Evolutionary conservation across 768 basidiomycete genomes (phyloP).

Genomic region (Cyclocybe cylindracea): DNA sequence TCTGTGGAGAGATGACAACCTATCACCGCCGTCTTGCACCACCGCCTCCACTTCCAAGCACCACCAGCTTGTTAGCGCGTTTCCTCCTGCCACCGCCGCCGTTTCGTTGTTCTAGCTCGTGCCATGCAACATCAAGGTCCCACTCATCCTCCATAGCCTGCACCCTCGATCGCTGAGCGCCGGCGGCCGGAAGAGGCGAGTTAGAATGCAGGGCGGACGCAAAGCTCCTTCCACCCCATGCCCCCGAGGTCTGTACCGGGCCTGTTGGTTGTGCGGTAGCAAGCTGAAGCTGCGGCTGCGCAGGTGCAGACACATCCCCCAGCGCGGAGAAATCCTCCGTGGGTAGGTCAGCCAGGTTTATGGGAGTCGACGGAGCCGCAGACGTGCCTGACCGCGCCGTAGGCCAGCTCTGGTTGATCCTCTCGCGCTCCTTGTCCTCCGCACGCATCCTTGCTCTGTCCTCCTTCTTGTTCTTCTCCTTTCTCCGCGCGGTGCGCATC

Average conservation of each 20-base stretch:
- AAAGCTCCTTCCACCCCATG: slow-evolving; percentile 82
- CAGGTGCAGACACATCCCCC: slow-evolving; percentile 5
- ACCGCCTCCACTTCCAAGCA: slow-evolving; percentile 65
- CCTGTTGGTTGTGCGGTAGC: slow-evolving; percentile 1
- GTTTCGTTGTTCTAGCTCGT: slow-evolving; percentile 69
- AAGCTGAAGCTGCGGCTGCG: background rate
- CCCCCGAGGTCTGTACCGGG: slow-evolving; percentile 40
- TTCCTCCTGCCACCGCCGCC: slow-evolving; percentile 56
- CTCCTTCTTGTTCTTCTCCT: slow-evolving; percentile 84
- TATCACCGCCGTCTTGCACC: slow-evolving; percentile 52
- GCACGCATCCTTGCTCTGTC: slow-evolving; percentile 79
- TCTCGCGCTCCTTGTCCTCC: slow-evolving; percentile 77
- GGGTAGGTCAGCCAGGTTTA: slow-evolving; percentile 14
- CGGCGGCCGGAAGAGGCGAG: slow-evolving; percentile 25
- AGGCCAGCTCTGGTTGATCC: slow-evolving; percentile 33
- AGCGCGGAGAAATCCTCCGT: slow-evolving; percentile 22
- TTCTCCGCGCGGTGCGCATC: slow-evolving; percentile 69
- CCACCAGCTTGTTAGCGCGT: slow-evolving; percentile 63
- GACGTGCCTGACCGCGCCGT: slow-evolving; percentile 9
- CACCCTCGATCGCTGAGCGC: slow-evolving; percentile 27
- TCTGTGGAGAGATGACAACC: background rate
- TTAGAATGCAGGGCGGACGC: slow-evolving; percentile 73
- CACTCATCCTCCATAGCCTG: slow-evolving; percentile 59
- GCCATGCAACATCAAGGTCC: slow-evolving; percentile 80
- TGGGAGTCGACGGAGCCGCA: slow-evolving; percentile 16